phyloP scores from a whole-genome alignment of 2,329 filamentous ascomycete genomes.

The Macrophomina tecta region DNA sequence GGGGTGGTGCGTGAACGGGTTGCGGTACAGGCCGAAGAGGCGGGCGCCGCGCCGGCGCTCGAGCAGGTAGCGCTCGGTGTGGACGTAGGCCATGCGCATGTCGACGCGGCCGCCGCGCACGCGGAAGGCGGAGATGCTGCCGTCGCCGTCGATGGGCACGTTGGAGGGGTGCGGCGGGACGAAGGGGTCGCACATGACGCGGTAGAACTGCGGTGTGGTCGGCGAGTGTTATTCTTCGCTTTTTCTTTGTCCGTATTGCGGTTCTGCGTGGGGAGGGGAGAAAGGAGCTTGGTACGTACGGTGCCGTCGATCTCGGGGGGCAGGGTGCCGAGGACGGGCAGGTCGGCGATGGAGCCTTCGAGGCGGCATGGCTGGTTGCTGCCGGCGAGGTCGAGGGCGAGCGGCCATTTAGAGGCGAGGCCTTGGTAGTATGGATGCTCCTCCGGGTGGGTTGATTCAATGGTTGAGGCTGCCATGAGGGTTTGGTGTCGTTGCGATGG shows the following conservation, averaged over 20 bases:
- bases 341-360: constrained; percentile 31
- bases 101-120: constrained; percentile 39
- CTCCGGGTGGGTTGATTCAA: not conserved
- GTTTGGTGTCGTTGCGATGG: not conserved
- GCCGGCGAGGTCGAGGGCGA: constrained; percentile 23
- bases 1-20: constrained; percentile 35
- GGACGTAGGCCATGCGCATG: constrained; percentile 41
- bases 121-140: constrained; percentile 40
- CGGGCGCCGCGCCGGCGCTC: constrained; percentile 33
- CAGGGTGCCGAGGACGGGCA: constrained; percentile 24
- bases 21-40: constrained; percentile 30
- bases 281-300: not conserved
- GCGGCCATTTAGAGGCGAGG: constrained; percentile 27
- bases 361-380: constrained; percentile 30
- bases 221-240: too few relatives aligned
- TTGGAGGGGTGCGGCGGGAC: constrained; percentile 32
- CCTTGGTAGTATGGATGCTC: not conserved
- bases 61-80: constrained; percentile 38
- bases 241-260: too few relatives aligned
- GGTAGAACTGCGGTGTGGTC: constrained; percentile 29
- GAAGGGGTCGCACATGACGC: constrained; percentile 37
- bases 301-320: constrained; percentile 17
- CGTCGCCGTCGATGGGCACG: constrained; percentile 40
- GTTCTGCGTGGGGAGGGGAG: not conserved
- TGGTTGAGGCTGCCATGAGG: not conserved